Evolutionary conservation across 2,329 filamentous ascomycete genomes (phyloP).

Genomic region (Drechslera avenae): DNA sequence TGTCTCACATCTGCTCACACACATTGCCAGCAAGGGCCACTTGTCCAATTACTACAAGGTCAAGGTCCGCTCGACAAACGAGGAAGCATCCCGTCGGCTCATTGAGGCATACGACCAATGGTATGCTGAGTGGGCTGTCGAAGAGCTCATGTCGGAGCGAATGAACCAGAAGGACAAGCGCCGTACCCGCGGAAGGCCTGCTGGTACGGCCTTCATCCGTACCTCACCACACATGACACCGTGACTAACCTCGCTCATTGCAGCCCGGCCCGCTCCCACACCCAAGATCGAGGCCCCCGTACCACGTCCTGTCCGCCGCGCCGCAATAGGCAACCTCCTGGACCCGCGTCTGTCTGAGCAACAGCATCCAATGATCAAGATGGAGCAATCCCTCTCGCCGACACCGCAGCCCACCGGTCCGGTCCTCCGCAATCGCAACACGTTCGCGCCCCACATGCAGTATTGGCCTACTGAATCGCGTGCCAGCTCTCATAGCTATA

Average conservation of each 20-base stretch:
- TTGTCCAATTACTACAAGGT: conserved; percentile 82
- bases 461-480: conserved; percentile 46
- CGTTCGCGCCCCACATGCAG: conserved; percentile 45
- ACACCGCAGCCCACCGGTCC: conserved; percentile 33
- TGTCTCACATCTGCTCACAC: conserved; percentile 87
- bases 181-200: conserved; percentile 51
- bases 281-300: conserved; percentile 34
- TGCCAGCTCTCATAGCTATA: conserved; percentile 45
- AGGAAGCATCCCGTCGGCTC: conserved; percentile 65
- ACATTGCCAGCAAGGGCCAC: conserved; percentile 92
- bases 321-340: conserved; percentile 33
- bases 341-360: conserved; percentile 48
- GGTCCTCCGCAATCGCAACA: conserved; percentile 37
- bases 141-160: conserved; percentile 75
- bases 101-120: conserved; percentile 76
- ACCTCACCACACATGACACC: background rate
- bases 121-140: conserved; percentile 74
- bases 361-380: conserved; percentile 43
- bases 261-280: conserved; percentile 31
- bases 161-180: conserved; percentile 77
- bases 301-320: conserved; percentile 33
- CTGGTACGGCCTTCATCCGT: conserved; percentile 33
- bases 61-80: conserved; percentile 71
- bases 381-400: conserved; percentile 41
- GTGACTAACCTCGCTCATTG: conserved; percentile 28